Evolutionary conservation across 768 basidiomycete genomes (phyloP).

Genomic region (Russula sp.): DNA sequence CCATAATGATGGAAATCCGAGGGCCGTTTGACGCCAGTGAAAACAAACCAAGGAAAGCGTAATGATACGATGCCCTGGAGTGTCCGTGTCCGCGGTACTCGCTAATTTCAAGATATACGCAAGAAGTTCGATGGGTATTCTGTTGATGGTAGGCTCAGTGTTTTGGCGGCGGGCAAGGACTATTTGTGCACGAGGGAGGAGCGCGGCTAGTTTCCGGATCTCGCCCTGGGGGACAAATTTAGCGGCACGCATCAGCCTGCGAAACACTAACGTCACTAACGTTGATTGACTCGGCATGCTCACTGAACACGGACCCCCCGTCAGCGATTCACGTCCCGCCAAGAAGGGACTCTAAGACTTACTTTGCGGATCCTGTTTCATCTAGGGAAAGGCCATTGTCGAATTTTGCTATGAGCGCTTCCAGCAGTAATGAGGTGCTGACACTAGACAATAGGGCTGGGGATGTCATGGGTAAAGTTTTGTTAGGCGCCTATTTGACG

Average conservation of each 20-base stretch:
- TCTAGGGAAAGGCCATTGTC: slow-evolving; percentile 20
- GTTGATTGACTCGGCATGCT: slow-evolving; percentile 5
- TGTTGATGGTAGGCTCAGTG: slow-evolving; percentile 17
- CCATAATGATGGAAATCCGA: slow-evolving; percentile 29
- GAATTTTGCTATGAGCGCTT: slow-evolving; percentile 24
- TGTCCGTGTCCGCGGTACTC: slow-evolving; percentile 13
- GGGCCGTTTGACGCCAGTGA: slow-evolving; percentile 30
- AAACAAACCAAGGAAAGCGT: slow-evolving; percentile 29
- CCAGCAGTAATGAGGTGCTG: slow-evolving; percentile 19
- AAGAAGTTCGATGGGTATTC: slow-evolving; percentile 27
- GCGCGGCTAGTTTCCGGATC: slow-evolving; percentile 21
- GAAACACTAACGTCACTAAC: slow-evolving; percentile 9
- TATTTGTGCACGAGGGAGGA: slow-evolving; percentile 28
- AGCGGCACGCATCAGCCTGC: neutral
- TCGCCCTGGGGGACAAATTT: slow-evolving; percentile 20
- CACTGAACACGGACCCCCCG: slow-evolving; percentile 1
- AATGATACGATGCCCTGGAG: slow-evolving; percentile 22
- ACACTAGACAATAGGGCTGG: slow-evolving; percentile 21
- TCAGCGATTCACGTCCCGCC: slow-evolving; percentile 3
- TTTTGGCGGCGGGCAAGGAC: slow-evolving; percentile 27
- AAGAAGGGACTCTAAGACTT: slow-evolving; percentile 4
- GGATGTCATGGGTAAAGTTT: slow-evolving; percentile 23
- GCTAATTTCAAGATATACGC: slow-evolving; percentile 27
- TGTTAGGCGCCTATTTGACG: slow-evolving; percentile 23
- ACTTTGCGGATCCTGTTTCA: slow-evolving; percentile 13